A percentile compares a stretch with the other conserved stretches of the same genome.
Conservation (phyloP, 2,329 filamentous ascomycete species). For the Nothophoma quercina region DNA sequence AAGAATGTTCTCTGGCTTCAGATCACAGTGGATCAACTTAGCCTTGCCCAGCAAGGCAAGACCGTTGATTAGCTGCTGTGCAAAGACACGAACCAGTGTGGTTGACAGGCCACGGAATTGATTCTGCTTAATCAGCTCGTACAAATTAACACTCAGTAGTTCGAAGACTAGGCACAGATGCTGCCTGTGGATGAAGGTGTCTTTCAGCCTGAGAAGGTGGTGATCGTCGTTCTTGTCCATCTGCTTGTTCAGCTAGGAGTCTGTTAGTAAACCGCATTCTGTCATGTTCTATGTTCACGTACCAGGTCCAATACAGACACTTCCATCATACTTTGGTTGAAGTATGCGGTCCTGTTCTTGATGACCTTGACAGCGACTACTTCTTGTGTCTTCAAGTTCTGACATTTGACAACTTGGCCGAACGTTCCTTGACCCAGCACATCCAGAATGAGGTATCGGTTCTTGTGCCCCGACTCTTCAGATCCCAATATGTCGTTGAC, state of each 20-base stretch:
- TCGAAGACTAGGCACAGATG: constrained; percentile 98
- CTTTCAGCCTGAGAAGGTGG: constrained; percentile 90
- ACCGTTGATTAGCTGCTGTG: constrained; percentile 93
- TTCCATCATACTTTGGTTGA: constrained; percentile 99
- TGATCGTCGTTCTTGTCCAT: constrained; percentile 99
- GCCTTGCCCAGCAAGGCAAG: constrained; percentile 94
- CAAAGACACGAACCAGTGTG: constrained; percentile 95
- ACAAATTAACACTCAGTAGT: constrained; percentile 93
- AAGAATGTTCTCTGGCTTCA: constrained; percentile 98
- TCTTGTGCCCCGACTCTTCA: constrained; percentile 98
- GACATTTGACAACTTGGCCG: constrained; percentile 98
- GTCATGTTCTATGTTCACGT: constrained; percentile 41
- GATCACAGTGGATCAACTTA: constrained; percentile 93
- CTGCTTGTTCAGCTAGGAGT: constrained; percentile 86
- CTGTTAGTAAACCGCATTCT: constrained; percentile 16
- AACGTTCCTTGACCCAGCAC: constrained; percentile 97
- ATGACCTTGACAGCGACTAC: constrained; percentile 99
- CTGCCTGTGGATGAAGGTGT: constrained; percentile 97
- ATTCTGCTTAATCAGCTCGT: constrained; percentile 99
- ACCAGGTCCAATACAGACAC: constrained; percentile 96
- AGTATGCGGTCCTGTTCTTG: constrained; percentile 98
- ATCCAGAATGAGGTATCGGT: constrained; percentile 95
- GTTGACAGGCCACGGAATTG: constrained; percentile 98
- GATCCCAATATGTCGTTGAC: constrained; percentile 98
- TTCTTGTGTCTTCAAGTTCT: constrained; percentile 97